phyloP scores from a whole-genome alignment of 768 basidiomycete genomes.

The Boletus sp. region DNA sequence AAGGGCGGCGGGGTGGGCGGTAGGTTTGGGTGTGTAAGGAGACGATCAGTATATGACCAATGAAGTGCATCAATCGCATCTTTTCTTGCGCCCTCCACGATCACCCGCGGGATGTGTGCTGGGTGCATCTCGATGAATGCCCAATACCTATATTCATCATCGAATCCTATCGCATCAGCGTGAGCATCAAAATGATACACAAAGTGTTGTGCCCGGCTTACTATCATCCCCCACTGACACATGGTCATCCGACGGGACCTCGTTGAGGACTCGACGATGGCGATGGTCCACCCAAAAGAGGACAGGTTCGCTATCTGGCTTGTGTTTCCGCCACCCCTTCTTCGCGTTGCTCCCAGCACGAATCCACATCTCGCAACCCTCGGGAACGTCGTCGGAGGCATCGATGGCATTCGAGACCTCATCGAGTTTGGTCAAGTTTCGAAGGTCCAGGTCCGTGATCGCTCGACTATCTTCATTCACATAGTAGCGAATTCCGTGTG shows the following conservation, averaged over 20 bases:
- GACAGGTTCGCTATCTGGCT: conserved; percentile 35
- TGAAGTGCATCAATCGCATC: conserved; percentile 77
- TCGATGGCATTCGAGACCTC: conserved; percentile 33
- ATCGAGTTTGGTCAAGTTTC: conserved; percentile 49
- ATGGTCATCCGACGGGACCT: conserved; percentile 38
- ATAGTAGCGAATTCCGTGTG: conserved; percentile 70
- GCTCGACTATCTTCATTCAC: conserved; percentile 58
- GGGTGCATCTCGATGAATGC: conserved; percentile 77
- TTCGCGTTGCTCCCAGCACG: conserved; percentile 37
- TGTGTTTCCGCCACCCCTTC: conserved; percentile 29
- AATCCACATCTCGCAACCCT: conserved; percentile 65
- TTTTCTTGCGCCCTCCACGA: conserved; percentile 53
- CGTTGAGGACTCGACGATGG: conserved; percentile 48
- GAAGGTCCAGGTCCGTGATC: conserved; percentile 71
- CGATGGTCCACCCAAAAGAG: conserved; percentile 69
- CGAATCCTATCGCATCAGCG: conserved; percentile 48
- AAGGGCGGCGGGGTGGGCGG: conserved; percentile 61
- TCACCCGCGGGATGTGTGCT: conserved; percentile 53
- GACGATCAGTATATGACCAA: conserved; percentile 80
- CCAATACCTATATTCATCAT: conserved; percentile 82
- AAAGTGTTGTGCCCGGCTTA: conserved; percentile 23
- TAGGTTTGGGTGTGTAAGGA: conserved; percentile 55
- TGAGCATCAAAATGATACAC: neutral
- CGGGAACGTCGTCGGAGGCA: conserved; percentile 33
- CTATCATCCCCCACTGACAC: conserved; percentile 39